Evolutionary conservation across 2,329 filamentous ascomycete species (phyloP).

Genomic region (Arthrobotrys iridis): DNA sequence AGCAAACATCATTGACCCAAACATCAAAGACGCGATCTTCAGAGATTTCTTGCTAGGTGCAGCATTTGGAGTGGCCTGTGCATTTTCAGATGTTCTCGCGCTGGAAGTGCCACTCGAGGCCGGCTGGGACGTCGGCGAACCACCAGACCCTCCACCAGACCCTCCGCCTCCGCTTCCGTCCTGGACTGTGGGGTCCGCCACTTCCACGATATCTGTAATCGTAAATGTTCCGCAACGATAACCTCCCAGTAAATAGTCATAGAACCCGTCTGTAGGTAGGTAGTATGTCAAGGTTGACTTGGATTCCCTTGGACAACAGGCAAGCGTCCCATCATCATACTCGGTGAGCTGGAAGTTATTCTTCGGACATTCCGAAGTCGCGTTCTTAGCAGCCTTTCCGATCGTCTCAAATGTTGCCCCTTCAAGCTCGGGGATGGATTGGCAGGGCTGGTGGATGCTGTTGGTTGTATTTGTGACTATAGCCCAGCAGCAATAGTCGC

Average conservation of each 20-base stretch:
- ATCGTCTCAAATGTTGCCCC: background rate
- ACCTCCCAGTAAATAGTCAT: background rate
- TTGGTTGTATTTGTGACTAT: background rate
- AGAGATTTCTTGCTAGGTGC: background rate
- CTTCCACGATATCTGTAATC: background rate
- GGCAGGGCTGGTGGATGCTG: background rate
- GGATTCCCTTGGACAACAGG: background rate
- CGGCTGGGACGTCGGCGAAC: background rate
- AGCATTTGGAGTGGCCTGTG: background rate
- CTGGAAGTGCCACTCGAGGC: background rate
- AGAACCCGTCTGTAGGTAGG: background rate
- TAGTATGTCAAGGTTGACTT: background rate
- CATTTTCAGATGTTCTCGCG: background rate
- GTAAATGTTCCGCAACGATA: background rate
- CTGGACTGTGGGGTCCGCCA: background rate
- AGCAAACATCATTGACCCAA: background rate
- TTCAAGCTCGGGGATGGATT: background rate
- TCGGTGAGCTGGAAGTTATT: background rate
- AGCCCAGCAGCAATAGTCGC: slow-evolving; percentile 2
- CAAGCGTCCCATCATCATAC: background rate
- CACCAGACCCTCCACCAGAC: no score
- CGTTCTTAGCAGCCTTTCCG: background rate
- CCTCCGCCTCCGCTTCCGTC: background rate
- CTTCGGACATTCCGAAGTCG: background rate
- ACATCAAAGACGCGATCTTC: slow-evolving; percentile 1